These are phyloP conservation scores for Botryotinia calthae DNA, from an alignment of 2,329 filamentous ascomycete species.

Conservation along the genomic window DNA sequence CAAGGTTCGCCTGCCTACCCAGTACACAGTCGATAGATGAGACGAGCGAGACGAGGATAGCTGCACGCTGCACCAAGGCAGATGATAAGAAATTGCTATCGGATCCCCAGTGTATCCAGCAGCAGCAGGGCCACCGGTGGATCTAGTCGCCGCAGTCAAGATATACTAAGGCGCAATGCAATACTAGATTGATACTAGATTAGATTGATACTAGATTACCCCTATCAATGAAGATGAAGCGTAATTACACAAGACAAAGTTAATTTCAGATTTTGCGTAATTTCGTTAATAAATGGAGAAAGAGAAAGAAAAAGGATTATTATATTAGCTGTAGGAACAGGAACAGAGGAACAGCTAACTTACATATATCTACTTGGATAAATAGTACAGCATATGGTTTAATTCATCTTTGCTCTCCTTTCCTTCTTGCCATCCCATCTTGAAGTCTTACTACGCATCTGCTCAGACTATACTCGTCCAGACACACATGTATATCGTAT, in stretches of 20 bases:
- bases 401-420: neutral
- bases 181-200: too few relatives aligned
- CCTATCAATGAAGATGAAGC: constrained; percentile 1
- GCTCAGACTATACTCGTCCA: neutral
- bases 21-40: neutral
- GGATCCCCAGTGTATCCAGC: neutral
- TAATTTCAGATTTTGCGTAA: neutral
- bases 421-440: neutral
- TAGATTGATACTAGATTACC: neutral
- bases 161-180: neutral
- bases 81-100: neutral
- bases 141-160: neutral
- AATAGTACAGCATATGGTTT: neutral
- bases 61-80: neutral
- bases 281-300: neutral
- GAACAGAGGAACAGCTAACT: neutral
- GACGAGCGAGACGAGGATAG: neutral
- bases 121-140: neutral
- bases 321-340: neutral
- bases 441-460: neutral
- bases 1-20: neutral
- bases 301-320: neutral
- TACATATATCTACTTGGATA: neutral
- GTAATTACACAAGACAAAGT: neutral
- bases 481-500: neutral